phyloP scores from a whole-genome alignment of 805 yeast species.

The Ogataea ramenticola region DNA sequence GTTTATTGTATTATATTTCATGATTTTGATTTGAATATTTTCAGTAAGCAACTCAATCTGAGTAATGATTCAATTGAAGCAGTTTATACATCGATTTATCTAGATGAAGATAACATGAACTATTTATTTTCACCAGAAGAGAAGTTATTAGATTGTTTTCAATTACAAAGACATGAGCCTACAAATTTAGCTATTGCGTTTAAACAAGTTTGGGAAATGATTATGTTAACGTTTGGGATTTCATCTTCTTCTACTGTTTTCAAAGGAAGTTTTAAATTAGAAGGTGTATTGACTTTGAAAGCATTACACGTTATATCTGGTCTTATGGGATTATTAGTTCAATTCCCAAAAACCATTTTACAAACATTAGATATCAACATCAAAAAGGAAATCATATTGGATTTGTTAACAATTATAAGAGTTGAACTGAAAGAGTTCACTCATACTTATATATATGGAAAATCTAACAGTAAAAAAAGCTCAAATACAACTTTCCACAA shows the following conservation, averaged over 20 bases:
- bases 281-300: not conserved
- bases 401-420: not conserved
- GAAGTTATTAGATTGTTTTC: not conserved
- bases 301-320: not conserved
- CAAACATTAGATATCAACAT: not conserved
- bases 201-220: not conserved
- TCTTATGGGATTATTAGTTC: not conserved
- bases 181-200: not conserved
- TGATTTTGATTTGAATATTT: not conserved
- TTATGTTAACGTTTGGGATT: not conserved
- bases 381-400: not conserved
- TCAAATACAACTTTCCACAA: not conserved
- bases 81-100: not conserved
- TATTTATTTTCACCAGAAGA: not conserved
- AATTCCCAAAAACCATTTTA: not conserved
- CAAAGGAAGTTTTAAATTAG: not conserved
- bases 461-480: not conserved
- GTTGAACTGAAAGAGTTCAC: not conserved
- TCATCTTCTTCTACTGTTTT: no score
- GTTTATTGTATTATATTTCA: slow-evolving; percentile 1
- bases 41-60: not conserved
- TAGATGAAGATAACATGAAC: not conserved
- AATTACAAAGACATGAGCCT: no score
- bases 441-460: not conserved
- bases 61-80: not conserved